phyloP scores from a whole-genome alignment of 1,284 basidiomycete genomes.

The Ustilago tritici region DNA sequence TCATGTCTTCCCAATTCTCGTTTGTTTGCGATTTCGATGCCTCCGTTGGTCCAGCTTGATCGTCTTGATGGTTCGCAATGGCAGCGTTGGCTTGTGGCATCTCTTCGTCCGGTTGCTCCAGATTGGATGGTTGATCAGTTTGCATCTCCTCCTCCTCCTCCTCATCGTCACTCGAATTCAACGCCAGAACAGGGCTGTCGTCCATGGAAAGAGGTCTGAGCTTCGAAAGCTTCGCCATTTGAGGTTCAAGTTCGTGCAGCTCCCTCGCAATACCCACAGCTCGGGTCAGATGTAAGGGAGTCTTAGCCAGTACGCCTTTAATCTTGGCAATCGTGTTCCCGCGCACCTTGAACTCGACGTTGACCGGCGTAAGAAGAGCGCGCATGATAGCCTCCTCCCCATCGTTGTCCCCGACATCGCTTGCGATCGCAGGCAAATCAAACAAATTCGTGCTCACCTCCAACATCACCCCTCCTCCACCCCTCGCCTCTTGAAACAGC shows the following conservation, averaged over 20 bases:
- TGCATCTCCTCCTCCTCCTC: not conserved
- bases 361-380: conserved; percentile 11
- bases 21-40: not conserved
- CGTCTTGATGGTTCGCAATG: no score
- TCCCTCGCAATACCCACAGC: not conserved
- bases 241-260: not conserved
- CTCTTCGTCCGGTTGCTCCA: no score
- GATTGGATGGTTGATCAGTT: not conserved
- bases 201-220: no score
- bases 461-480: not conserved
- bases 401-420: not conserved
- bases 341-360: conserved; percentile 7
- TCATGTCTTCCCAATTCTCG: not conserved
- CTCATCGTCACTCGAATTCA: no score
- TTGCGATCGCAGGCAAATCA: not conserved
- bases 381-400: conserved; percentile 8
- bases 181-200: no score
- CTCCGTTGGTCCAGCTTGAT: no score
- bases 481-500: not conserved
- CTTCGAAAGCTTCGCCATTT: no score
- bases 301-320: not conserved
- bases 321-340: not conserved
- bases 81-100: no score
- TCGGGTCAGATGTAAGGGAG: conserved; percentile 8
- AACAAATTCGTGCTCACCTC: not conserved